Evolutionary conservation across 352 stramenopile species (phyloP).

Genomic region (Pelagophyceae sp.): DNA sequence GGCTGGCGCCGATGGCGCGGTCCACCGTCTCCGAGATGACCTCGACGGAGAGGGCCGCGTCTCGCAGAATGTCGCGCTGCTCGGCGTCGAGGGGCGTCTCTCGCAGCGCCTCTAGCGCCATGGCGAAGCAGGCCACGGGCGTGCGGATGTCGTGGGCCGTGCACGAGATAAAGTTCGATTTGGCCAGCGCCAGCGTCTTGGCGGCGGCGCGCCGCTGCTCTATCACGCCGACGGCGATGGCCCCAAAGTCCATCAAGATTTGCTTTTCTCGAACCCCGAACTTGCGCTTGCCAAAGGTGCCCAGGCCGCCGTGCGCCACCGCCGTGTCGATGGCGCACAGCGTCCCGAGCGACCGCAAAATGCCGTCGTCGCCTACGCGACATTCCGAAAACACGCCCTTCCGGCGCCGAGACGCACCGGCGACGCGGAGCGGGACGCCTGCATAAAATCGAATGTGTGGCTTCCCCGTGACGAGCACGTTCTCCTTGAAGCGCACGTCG

Average conservation of each 20-base stretch:
- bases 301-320: conserved; percentile 33
- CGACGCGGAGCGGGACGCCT: conserved; percentile 62
- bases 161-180: conserved; percentile 26
- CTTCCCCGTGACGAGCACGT: conserved; percentile 74
- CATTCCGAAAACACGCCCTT: no score
- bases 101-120: conserved; percentile 37
- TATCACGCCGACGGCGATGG: conserved; percentile 40
- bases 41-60: neutral
- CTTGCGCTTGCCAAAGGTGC: neutral
- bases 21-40: conserved; percentile 12
- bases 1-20: neutral
- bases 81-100: neutral
- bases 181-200: neutral
- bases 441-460: conserved; percentile 83
- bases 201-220: conserved; percentile 19
- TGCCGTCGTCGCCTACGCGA: neutral
- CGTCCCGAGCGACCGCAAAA: conserved; percentile 35
- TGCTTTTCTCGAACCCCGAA: conserved; percentile 36
- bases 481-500: conserved; percentile 70
- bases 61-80: neutral
- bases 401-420: conserved; percentile 42
- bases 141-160: conserved; percentile 48
- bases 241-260: conserved; percentile 44
- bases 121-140: conserved; percentile 43
- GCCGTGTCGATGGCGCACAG: conserved; percentile 55